Evolutionary conservation across 2,329 filamentous ascomycete species (phyloP).

Genomic region (Colletotrichum sp.): DNA sequence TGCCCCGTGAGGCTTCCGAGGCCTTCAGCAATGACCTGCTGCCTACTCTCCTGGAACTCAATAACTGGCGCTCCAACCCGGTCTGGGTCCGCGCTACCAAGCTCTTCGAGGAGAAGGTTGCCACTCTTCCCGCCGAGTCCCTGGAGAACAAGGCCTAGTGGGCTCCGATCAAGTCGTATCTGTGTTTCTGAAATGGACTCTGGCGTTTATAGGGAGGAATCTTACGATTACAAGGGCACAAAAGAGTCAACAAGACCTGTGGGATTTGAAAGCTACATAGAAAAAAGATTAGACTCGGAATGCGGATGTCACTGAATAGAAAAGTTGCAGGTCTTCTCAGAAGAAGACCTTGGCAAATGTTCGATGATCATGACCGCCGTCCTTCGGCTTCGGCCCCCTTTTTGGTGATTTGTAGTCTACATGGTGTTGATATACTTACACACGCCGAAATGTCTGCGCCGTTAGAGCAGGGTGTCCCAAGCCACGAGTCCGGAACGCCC

Average conservation of each 20-base stretch:
- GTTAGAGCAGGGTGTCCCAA: conserved; percentile 20
- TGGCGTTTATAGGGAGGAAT: conserved; percentile 4
- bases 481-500: conserved; percentile 18
- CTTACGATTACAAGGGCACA: not conserved
- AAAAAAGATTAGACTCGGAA: not conserved
- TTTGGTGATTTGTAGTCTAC: conserved; percentile 13
- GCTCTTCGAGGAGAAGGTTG: conserved; percentile 83
- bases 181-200: conserved; percentile 10
- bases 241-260: not conserved
- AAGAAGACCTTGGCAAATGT: not conserved
- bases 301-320: not conserved
- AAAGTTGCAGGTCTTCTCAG: not conserved
- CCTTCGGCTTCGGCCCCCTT: not conserved
- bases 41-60: conserved; percentile 77
- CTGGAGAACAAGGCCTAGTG: conserved; percentile 18
- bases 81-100: conserved; percentile 90
- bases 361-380: not conserved
- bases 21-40: conserved; percentile 81
- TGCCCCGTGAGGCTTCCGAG: conserved; percentile 87
- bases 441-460: conserved; percentile 14
- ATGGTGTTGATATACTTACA: conserved; percentile 5
- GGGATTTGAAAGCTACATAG: not conserved
- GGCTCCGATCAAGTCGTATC: conserved; percentile 7
- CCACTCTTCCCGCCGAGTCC: conserved; percentile 56
- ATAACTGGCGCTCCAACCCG: conserved; percentile 71